A percentile compares a stretch with the other conserved stretches of the same genome.
Conservation (phyloP, 2,329 filamentous ascomycete genomes). For the Dendryphion nanum region DNA sequence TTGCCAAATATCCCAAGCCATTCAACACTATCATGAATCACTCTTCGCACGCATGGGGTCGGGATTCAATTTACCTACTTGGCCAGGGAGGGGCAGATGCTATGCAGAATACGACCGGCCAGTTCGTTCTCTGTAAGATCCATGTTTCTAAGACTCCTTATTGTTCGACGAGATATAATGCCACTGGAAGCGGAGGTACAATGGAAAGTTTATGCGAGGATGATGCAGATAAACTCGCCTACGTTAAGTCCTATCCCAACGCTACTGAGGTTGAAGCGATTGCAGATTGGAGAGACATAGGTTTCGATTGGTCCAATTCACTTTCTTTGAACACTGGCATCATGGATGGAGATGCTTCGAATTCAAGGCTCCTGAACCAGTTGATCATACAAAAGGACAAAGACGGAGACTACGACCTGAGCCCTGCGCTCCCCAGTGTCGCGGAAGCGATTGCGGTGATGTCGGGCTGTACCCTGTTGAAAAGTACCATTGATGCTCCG, state of each 20-base stretch:
- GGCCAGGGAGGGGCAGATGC: slow-evolving; percentile 32
- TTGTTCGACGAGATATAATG: slow-evolving; percentile 62
- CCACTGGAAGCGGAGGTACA: slow-evolving; percentile 52
- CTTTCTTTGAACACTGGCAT: slow-evolving; percentile 46
- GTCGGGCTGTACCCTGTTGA: slow-evolving; percentile 64
- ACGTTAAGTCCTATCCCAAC: slow-evolving; percentile 51
- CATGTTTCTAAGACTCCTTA: slow-evolving; percentile 61
- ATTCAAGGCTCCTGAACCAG: slow-evolving; percentile 45
- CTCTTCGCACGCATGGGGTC: slow-evolving; percentile 32
- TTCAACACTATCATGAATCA: slow-evolving; percentile 61
- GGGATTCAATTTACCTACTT: slow-evolving; percentile 65
- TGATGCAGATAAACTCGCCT: slow-evolving; percentile 53
- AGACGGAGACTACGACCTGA: slow-evolving; percentile 40
- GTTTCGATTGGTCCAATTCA: slow-evolving; percentile 42
- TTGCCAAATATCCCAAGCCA: slow-evolving; percentile 52
- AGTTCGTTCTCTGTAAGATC: slow-evolving; percentile 67
- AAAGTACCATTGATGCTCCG: slow-evolving; percentile 58
- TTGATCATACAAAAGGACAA: slow-evolving; percentile 35
- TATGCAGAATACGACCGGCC: slow-evolving; percentile 16
- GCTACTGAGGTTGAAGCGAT: slow-evolving; percentile 55
- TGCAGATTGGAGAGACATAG: slow-evolving; percentile 46
- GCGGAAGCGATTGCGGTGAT: slow-evolving; percentile 73
- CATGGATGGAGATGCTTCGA: slow-evolving; percentile 44
- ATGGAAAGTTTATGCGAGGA: slow-evolving; percentile 64
- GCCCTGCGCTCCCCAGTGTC: slow-evolving; percentile 61